Percentiles rank a stretch among this genome's conserved stretches.
phyloP scores from a whole-genome alignment of 1,139 yeast species.

The Kodamaea arcana region DNA sequence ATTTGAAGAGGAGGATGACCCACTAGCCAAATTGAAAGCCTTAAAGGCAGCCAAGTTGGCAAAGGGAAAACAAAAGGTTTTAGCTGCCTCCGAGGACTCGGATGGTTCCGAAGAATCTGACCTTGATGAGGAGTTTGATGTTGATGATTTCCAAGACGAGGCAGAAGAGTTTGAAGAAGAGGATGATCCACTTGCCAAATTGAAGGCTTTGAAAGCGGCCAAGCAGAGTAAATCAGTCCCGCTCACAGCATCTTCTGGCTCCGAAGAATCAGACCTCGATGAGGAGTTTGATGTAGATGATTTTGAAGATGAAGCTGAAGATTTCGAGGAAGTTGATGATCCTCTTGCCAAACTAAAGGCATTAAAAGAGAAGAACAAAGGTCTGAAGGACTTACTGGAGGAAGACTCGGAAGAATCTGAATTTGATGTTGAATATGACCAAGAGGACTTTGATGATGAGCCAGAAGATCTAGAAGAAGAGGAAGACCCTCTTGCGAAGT shows the following conservation, averaged over 20 bases:
- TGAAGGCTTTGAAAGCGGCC: constrained; percentile 14
- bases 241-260: constrained; percentile 2
- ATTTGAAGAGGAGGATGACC: constrained; percentile 8
- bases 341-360: constrained; percentile 21
- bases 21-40: constrained; percentile 14
- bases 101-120: constrained; percentile 25
- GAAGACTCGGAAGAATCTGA: constrained; percentile 23
- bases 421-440: constrained; percentile 19
- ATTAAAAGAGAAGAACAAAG: constrained; percentile 11
- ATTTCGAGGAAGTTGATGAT: constrained; percentile 13
- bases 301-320: constrained; percentile 11
- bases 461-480: constrained; percentile 7
- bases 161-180: constrained; percentile 8
- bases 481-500: constrained; percentile 15
- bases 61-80: not conserved
- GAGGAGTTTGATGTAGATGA: constrained; percentile 12
- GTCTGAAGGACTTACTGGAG: constrained; percentile 3
- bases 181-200: constrained; percentile 15
- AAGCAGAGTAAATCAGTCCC: constrained; percentile 4
- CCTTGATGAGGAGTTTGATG: constrained; percentile 21
- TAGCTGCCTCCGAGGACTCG: constrained; percentile 12
- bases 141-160: constrained; percentile 9
- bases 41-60: constrained; percentile 17
- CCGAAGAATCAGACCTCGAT: constrained; percentile 6
- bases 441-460: constrained; percentile 9